Base-by-base conservation (phyloP, 2,329 filamentous ascomycete genomes). In the Fusarium nisikadoi region DNA sequence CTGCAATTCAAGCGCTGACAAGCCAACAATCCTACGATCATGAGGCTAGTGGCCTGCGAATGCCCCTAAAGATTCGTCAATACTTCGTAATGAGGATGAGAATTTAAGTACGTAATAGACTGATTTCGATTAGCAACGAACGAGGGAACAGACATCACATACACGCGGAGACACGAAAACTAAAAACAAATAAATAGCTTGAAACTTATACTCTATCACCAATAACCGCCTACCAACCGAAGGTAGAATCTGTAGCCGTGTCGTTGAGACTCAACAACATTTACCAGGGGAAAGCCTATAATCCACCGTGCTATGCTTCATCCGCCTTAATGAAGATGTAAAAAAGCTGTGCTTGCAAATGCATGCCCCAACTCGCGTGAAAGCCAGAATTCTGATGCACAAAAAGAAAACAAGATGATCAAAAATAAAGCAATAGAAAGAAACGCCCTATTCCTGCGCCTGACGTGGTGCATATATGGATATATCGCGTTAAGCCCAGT, bases 171-270 rank as follows among this genome's bases (percentile, higher is more conserved):
- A 13, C 12, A 17, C 8, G 12, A 16, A 7, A 19, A 17, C 11
- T 39, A 39, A 47, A 36, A 45, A 62, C 54, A 62, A 62, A 52
- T 19, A 52, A 64, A 14, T 25, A 27, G 16, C 50, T 64, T 64
- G 38, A 23, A 49, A 52, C 38, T 57, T 68, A 45, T 68, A 56
- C 43, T 68, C 65, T 68, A 68, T 68, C 13, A 19, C 17, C 29
- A 27, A 33, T 47, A 55, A 46, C 29, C n/a, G 27, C 41, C 53
- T 56, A 47, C 53, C 23, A 13, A 35, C 54, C 23, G 11, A 17
- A 20, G 31, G 27, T 36, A 57, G 31, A 31, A 23, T 16, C 31
- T 46, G 63, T 41, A 56, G 52, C 35, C 36, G 39, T n/a, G 19
- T 19, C 31, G 14, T 19, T 23, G 35, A 65, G n/a, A 36, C 36